phyloP scores from a whole-genome alignment of 2,329 filamentous ascomycete species.

The Nectriaceae sp. region DNA sequence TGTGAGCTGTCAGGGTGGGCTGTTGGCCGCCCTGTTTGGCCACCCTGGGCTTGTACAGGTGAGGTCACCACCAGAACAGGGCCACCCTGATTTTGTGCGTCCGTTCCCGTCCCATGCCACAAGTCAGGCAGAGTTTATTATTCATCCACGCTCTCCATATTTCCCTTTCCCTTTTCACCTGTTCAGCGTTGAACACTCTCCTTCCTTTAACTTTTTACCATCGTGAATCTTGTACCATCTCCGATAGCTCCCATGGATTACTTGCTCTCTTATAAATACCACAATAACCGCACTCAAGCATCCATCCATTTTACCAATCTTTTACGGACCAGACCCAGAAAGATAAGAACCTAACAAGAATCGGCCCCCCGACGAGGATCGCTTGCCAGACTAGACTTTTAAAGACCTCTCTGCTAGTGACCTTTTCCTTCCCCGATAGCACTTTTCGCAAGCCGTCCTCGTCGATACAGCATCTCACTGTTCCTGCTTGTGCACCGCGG shows the following conservation, averaged over 20 bases:
- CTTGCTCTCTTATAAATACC: constrained; percentile 24
- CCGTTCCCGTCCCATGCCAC: constrained; percentile 20
- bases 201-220: constrained; percentile 7
- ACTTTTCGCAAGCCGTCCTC: constrained; percentile 1
- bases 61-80: neutral
- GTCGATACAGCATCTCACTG: neutral
- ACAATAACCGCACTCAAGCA: constrained; percentile 14
- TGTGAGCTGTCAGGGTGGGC: neutral
- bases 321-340: constrained; percentile 22
- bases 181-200: constrained; percentile 6
- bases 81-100: neutral
- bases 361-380: constrained; percentile 21
- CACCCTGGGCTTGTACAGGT: neutral
- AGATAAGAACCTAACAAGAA: constrained; percentile 23
- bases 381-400: constrained; percentile 4
- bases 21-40: neutral
- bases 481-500: no score
- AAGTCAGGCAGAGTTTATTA: constrained; percentile 21
- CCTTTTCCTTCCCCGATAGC: constrained; percentile 16
- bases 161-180: constrained; percentile 8
- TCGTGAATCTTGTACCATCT: neutral
- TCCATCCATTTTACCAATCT: constrained; percentile 19
- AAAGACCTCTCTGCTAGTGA: no score
- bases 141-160: constrained; percentile 10
- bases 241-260: constrained; percentile 28